phyloP scores from a whole-genome alignment of 805 yeast genomes.

The Wickerhamiella spandovensis region DNA sequence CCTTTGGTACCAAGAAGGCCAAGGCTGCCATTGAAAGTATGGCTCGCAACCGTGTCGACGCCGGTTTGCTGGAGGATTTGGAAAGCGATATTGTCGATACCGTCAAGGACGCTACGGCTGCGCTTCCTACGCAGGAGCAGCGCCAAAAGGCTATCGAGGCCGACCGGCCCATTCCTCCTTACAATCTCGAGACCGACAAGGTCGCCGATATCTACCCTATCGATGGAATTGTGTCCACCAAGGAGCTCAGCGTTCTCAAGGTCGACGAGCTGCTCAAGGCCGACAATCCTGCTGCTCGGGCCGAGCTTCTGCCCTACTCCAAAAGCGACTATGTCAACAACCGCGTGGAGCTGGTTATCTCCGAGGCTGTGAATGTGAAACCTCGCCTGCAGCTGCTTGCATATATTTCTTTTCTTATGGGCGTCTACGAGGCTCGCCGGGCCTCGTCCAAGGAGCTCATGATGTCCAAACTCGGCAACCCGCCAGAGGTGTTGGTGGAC shows the following conservation, averaged over 20 bases:
- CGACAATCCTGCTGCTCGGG: conserved; percentile 33
- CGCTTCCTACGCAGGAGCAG: conserved; percentile 58
- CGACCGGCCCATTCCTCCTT: conserved; percentile 75
- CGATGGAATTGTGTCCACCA: conserved; percentile 50
- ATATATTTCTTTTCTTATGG: conserved; percentile 67
- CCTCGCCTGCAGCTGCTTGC: conserved; percentile 40
- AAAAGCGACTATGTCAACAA: conserved; percentile 44
- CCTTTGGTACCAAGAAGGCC: conserved; percentile 94
- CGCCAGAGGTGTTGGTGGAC: conserved; percentile 62
- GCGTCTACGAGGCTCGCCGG: conserved; percentile 65
- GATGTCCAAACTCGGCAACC: conserved; percentile 43
- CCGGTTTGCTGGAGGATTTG: conserved; percentile 59
- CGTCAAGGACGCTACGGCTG: conserved; percentile 54
- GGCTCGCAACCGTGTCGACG: conserved; percentile 75
- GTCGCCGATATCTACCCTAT: conserved; percentile 77
- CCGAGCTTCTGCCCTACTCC: conserved; percentile 49
- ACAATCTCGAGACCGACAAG: conserved; percentile 62
- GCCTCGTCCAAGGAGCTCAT: conserved; percentile 45
- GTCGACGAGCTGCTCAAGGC: conserved; percentile 46
- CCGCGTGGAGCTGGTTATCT: conserved; percentile 21
- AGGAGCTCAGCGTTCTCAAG: conserved; percentile 50
- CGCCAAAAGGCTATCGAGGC: conserved; percentile 42
- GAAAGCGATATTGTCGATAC: conserved; percentile 74
- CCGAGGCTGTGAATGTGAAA: conserved; percentile 35
- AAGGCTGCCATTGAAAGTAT: conserved; percentile 74